phyloP scores from a whole-genome alignment of 1,139 yeast genomes.

The Yamadazyma atlantica region DNA sequence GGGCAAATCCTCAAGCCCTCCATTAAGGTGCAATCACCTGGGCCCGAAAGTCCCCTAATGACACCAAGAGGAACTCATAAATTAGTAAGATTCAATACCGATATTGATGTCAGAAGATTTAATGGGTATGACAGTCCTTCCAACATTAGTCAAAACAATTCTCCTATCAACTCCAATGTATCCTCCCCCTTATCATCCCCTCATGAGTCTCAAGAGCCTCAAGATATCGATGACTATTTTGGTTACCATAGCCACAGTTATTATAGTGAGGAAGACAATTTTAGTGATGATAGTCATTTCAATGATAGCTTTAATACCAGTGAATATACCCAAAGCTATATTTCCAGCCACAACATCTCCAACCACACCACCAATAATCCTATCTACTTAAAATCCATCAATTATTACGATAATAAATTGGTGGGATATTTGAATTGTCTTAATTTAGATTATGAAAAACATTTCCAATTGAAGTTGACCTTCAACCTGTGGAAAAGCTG shows the following conservation, averaged over 20 bases:
- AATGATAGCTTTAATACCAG: background rate
- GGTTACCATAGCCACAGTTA: background rate
- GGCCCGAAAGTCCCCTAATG: conserved; percentile 15
- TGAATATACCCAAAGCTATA: conserved; percentile 7
- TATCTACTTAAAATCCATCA: conserved; percentile 11
- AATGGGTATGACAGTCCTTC: conserved; percentile 44
- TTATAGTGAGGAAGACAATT: conserved; percentile 1
- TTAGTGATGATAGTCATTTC: background rate
- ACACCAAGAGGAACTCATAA: conserved; percentile 7
- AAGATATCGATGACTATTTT: background rate
- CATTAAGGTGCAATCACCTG: conserved; percentile 19
- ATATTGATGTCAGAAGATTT: conserved; percentile 33
- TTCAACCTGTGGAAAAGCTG: conserved; percentile 39
- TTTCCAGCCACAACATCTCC: conserved; percentile 11
- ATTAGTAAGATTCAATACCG: conserved; percentile 12
- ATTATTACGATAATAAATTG: conserved; percentile 17
- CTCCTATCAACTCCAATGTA: conserved; percentile 31
- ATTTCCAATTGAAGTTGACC: conserved; percentile 34
- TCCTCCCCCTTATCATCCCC: conserved; percentile 7
- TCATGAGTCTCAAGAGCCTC: background rate
- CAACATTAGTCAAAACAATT: conserved; percentile 32
- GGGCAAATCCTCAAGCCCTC: conserved; percentile 44
- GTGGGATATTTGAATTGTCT: conserved; percentile 35
- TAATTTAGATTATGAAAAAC: conserved; percentile 41
- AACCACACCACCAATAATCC: conserved; percentile 6